Percentiles rank a stretch among this genome's conserved stretches.
Conservation (phyloP, 2,329 filamentous ascomycete genomes). For the Sclerotinia nivalis region DNA sequence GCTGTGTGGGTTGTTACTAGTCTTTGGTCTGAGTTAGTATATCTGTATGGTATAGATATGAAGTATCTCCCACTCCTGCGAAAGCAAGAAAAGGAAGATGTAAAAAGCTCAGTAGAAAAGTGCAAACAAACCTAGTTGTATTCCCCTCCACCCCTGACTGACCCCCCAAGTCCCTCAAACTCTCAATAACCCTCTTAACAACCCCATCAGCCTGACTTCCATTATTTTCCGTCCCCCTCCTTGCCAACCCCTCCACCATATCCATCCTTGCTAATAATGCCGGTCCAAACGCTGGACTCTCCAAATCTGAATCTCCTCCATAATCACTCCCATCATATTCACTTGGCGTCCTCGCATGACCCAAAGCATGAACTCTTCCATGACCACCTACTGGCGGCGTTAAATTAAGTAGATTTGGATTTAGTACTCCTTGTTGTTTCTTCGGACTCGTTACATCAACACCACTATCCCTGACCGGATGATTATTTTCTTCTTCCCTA, state of each 20-base stretch:
- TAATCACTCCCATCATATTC: constrained; percentile 75
- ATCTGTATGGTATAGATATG: background rate
- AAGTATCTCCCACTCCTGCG: background rate
- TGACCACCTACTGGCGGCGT: constrained; percentile 29
- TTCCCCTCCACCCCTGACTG: constrained; percentile 72
- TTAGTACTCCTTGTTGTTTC: constrained; percentile 25
- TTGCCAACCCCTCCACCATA: constrained; percentile 68
- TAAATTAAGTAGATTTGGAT: constrained; percentile 31
- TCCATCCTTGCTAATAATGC: constrained; percentile 70
- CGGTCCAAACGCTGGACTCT: constrained; percentile 65
- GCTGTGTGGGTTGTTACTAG: constrained; percentile 75
- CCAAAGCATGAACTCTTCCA: constrained; percentile 48
- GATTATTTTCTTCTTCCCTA: constrained; percentile 37
- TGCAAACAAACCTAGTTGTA: constrained; percentile 60
- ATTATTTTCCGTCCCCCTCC: constrained; percentile 65
- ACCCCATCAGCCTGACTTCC: constrained; percentile 66
- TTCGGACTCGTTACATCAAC: constrained; percentile 38
- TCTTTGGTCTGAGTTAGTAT: constrained; percentile 46
- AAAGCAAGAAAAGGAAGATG: background rate
- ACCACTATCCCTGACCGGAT: constrained; percentile 41
- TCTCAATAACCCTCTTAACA: constrained; percentile 66
- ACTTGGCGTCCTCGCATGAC: constrained; percentile 55
- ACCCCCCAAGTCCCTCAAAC: constrained; percentile 70
- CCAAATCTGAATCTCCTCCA: constrained; percentile 70
- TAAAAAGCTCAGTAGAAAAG: background rate